A percentile compares a stretch with the other conserved stretches of the same genome.
Conservation (phyloP, 768 basidiomycete genomes). For the Tephrocybe sp. region DNA sequence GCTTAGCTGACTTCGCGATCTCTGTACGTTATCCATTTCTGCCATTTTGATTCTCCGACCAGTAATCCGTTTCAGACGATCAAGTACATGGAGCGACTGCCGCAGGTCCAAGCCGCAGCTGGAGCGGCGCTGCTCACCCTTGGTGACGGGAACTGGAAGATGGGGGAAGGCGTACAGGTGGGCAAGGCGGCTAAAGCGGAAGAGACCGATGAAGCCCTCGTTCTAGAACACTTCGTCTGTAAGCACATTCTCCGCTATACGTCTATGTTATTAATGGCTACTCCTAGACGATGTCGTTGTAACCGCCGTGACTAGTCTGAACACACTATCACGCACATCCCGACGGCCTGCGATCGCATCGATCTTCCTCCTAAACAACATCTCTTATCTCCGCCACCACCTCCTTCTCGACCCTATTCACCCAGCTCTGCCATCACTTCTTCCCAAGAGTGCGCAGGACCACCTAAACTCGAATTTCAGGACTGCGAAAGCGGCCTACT, state of each 20-base stretch:
- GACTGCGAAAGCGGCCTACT: slow-evolving; percentile 81
- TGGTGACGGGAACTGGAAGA: slow-evolving; percentile 89
- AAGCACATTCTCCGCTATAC: slow-evolving; percentile 23
- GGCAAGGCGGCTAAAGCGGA: slow-evolving; percentile 44
- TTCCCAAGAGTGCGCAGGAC: slow-evolving; percentile 63
- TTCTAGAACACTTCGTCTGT: slow-evolving; percentile 79
- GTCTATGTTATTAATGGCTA: neutral
- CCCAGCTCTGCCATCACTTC: slow-evolving; percentile 42
- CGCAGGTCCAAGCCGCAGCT: slow-evolving; percentile 67
- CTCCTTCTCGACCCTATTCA: slow-evolving; percentile 53
- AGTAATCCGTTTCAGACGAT: slow-evolving; percentile 48
- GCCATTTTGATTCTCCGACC: neutral
- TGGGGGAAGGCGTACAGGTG: slow-evolving; percentile 79
- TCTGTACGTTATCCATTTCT: slow-evolving; percentile 40
- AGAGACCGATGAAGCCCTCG: slow-evolving; percentile 53
- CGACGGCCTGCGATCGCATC: slow-evolving; percentile 65
- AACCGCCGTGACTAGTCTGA: slow-evolving; percentile 59
- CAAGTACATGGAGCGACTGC: slow-evolving; percentile 65
- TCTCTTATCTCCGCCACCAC: slow-evolving; percentile 63
- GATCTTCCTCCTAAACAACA: slow-evolving; percentile 79
- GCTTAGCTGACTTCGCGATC: slow-evolving; percentile 58
- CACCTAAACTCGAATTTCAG: slow-evolving; percentile 67
- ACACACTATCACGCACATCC: slow-evolving; percentile 57
- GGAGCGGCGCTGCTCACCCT: slow-evolving; percentile 63
- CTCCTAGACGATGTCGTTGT: slow-evolving; percentile 69